phyloP scores from a whole-genome alignment of 2,329 filamentous ascomycete species.

The Pseudogymnoascus sp. region DNA sequence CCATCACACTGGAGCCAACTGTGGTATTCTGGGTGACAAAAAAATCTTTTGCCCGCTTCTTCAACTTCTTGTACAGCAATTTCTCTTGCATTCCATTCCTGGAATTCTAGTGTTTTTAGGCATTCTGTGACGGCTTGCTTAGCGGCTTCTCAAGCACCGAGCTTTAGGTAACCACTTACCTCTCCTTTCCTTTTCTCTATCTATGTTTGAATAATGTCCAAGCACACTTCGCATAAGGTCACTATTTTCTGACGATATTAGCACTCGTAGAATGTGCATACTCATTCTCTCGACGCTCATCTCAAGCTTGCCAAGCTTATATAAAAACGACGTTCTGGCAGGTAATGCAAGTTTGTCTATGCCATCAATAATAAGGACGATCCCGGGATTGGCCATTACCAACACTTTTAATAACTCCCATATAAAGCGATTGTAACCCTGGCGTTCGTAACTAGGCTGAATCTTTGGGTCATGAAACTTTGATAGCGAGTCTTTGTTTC shows the following conservation, averaged over 20 bases:
- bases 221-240: background rate
- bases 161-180: background rate
- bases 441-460: background rate
- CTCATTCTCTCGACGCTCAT: too few relatives aligned
- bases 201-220: background rate
- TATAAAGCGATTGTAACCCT: background rate
- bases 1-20: background rate
- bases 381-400: too few relatives aligned
- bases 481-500: background rate
- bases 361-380: background rate
- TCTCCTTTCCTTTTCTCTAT: slow-evolving; percentile 6
- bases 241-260: background rate
- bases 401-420: background rate
- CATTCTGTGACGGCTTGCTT: background rate
- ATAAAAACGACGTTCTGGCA: background rate
- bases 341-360: background rate
- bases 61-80: background rate
- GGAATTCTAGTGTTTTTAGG: background rate
- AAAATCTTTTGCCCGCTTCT: background rate
- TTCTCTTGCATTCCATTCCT: slow-evolving; percentile 6
- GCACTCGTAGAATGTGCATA: background rate
- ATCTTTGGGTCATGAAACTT: background rate
- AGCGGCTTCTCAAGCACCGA: background rate
- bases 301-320: background rate
- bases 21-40: background rate